Conservation (phyloP, 257 asterid species). For the Plantago ovata region DNA sequence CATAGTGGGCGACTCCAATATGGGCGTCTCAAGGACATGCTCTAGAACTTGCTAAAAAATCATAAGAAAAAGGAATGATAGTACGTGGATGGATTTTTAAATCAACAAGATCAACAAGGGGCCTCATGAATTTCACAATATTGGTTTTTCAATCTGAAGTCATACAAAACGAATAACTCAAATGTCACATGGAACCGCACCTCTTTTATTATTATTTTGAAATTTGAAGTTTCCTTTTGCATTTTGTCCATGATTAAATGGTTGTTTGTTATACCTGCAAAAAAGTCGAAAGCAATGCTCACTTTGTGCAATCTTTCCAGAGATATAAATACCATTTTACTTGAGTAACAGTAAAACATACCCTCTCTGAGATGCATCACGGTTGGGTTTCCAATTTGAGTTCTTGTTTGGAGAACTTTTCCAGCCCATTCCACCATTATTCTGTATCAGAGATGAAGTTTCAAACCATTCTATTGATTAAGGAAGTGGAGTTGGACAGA, state of each 20-base stretch:
- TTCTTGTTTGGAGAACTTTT: conserved; percentile 43
- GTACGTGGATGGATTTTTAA: background rate
- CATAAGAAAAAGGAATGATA: too few species aligned
- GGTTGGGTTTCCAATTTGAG: conserved; percentile 38
- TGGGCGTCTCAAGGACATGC: too few species aligned
- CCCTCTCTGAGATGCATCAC: conserved; percentile 45
- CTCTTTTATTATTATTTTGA: conserved; percentile 47
- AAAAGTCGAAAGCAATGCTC: conserved; percentile 19
- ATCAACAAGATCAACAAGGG: conserved; percentile 1
- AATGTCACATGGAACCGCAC: conserved; percentile 28
- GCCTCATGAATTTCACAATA: background rate
- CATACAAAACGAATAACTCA: background rate
- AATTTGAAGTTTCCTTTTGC: conserved; percentile 46
- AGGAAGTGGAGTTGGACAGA: background rate
- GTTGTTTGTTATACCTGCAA: conserved; percentile 46
- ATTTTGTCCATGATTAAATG: conserved; percentile 35
- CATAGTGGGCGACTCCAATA: too few species aligned
- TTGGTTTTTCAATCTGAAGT: conserved; percentile 5
- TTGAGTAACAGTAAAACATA: conserved; percentile 21
- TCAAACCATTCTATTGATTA: conserved; percentile 16
- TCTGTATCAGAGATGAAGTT: conserved; percentile 41
- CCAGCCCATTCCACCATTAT: conserved; percentile 41
- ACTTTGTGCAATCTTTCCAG: conserved; percentile 14
- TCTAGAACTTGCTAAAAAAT: too few species aligned
- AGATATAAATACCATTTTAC: background rate